These are phyloP conservation scores for Ceratocystis albifundus DNA, from an alignment of 2,329 filamentous ascomycete genomes.

Conservation along the genomic window DNA sequence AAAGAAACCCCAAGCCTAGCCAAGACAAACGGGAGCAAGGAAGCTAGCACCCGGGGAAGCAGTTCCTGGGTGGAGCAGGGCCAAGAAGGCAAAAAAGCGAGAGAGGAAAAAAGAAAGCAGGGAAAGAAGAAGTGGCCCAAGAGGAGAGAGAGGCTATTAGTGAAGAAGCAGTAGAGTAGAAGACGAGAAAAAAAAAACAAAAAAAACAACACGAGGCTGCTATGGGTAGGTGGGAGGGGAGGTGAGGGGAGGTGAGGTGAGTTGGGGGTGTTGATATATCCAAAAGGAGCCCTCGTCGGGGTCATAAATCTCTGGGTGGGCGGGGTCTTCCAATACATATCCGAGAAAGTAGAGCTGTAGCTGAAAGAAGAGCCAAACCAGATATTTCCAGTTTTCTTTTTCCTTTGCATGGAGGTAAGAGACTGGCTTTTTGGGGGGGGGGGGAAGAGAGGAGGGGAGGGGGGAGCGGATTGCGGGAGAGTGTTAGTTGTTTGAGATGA, in stretches of 20 bases:
- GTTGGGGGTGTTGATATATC: not conserved
- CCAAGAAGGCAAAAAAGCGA: not conserved
- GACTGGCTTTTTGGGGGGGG: too few species aligned
- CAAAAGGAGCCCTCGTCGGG: not conserved
- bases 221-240: not conserved
- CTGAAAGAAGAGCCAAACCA: slow-evolving; percentile 4
- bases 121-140: not conserved
- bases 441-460: too few species aligned
- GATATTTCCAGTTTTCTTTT: slow-evolving; percentile 1
- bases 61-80: slow-evolving; percentile 1
- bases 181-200: not conserved
- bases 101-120: not conserved
- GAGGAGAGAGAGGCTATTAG: too few species aligned
- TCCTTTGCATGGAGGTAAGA: not conserved
- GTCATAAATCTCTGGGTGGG: not conserved
- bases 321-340: not conserved
- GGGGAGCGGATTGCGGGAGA: too few species aligned
- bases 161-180: not conserved
- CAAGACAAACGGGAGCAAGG: slow-evolving; percentile 8
- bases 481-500: too few species aligned
- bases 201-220: slow-evolving; percentile 1
- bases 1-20: not conserved
- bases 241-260: not conserved
- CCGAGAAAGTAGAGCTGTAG: not conserved
- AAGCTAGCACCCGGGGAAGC: slow-evolving; percentile 8